A percentile compares a stretch with the other conserved stretches of the same genome.
Conservation (phyloP, 441 rosid genomes). For the Erodium chrysanthum region DNA sequence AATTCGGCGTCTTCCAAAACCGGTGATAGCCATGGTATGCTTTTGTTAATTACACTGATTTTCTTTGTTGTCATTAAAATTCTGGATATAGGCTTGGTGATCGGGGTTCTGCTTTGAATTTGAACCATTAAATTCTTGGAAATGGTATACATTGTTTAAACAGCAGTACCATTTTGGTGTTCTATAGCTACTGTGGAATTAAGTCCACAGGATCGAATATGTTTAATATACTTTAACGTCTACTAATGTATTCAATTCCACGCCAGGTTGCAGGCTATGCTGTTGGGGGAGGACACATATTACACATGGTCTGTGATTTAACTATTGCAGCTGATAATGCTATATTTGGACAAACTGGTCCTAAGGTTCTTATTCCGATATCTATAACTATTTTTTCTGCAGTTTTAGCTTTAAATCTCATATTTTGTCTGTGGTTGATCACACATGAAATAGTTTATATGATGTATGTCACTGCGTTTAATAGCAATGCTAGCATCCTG, state of each 20-base stretch:
- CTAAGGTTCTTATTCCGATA: conserved; percentile 45
- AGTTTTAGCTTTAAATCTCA: background rate
- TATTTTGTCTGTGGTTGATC: background rate
- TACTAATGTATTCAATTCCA: conserved; percentile 6
- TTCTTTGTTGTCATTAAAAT: background rate
- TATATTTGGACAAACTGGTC: conserved; percentile 88
- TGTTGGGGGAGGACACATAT: conserved; percentile 80
- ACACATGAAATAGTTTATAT: background rate
- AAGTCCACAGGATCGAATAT: background rate
- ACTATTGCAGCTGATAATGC: conserved; percentile 94
- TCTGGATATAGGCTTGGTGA: background rate
- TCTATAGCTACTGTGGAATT: background rate
- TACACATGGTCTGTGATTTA: conserved; percentile 93
- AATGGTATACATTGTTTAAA: too few species aligned
- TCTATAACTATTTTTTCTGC: background rate
- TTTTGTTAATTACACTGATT: conserved; percentile 5
- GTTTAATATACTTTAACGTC: background rate
- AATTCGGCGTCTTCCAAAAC: conserved; percentile 86
- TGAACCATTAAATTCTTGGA: too few species aligned
- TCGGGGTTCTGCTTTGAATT: background rate
- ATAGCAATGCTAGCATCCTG: too few species aligned
- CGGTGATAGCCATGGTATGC: conserved; percentile 83
- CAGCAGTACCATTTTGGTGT: background rate
- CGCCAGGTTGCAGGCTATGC: conserved; percentile 93
- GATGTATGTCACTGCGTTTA: background rate